phyloP scores from a whole-genome alignment of 352 stramenopile species.

The Pythium insidiosum region DNA sequence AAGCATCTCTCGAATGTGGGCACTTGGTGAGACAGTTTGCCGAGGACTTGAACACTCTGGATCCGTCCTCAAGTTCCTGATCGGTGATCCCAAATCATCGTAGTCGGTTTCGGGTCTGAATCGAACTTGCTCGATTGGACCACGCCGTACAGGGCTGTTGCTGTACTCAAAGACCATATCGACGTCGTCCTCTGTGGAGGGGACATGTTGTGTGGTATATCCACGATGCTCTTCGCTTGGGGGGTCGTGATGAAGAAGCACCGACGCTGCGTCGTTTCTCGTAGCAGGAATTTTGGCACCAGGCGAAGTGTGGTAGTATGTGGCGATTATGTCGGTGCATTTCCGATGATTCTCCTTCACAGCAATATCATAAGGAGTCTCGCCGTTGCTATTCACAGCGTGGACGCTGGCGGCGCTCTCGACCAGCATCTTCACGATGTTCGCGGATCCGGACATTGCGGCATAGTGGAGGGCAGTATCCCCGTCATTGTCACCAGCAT shows the following conservation, averaged over 20 bases:
- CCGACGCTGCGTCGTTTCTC: conserved; percentile 39
- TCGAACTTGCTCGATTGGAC: too few species aligned
- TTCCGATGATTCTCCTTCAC: conserved; percentile 34
- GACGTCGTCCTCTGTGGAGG: conserved; percentile 9
- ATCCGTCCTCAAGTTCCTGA: background rate
- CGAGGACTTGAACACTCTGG: too few species aligned
- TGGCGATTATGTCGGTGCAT: conserved; percentile 43
- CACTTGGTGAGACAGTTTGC: conserved; percentile 36
- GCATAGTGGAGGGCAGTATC: conserved; percentile 77
- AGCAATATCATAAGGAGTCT: conserved; percentile 62
- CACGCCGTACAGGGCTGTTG: conserved; percentile 15
- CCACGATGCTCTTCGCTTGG: too few species aligned
- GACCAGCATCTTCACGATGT: conserved; percentile 61
- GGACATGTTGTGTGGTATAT: too few species aligned
- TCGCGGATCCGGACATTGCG: conserved; percentile 42
- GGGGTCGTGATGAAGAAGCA: conserved; percentile 24
- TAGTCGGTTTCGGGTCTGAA: too few species aligned
- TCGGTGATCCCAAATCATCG: too few species aligned
- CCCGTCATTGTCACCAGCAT: conserved; percentile 63
- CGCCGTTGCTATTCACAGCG: conserved; percentile 41
- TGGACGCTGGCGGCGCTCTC: conserved; percentile 72
- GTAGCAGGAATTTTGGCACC: conserved; percentile 13
- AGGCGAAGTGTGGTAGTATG: conserved; percentile 41
- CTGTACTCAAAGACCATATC: conserved; percentile 10
- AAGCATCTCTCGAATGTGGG: conserved; percentile 44